Conservation (phyloP, 345 rosid genomes). For the Toxicodendron radicans region DNA sequence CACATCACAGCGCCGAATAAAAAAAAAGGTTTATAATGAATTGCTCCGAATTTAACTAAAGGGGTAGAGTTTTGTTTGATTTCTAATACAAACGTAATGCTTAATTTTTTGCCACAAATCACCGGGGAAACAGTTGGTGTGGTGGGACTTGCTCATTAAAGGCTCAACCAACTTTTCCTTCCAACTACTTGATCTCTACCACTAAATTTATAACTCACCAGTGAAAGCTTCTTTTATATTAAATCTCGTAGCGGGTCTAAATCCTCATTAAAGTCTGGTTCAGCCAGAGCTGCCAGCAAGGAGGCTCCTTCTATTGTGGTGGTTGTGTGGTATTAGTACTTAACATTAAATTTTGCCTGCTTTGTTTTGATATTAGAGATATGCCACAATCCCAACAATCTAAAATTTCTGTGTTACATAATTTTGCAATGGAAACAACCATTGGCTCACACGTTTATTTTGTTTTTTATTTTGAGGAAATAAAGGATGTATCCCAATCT, state of each 20-base stretch:
- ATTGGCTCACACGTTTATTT: too few species aligned
- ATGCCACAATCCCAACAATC: too few species aligned
- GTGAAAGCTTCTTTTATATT: background rate
- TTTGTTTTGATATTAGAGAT: too few species aligned
- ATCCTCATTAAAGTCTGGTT: background rate
- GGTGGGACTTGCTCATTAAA: slow-evolving; percentile 10
- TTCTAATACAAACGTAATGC: background rate
- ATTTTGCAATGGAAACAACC: too few species aligned
- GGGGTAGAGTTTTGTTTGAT: too few species aligned
- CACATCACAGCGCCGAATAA: background rate
- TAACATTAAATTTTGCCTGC: too few species aligned
- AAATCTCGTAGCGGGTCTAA: background rate
- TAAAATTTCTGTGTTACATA: too few species aligned
- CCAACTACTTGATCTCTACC: background rate
- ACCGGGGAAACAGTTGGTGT: background rate
- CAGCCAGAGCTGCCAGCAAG: too few species aligned
- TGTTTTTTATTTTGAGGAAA: too few species aligned
- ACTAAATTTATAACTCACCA: background rate
- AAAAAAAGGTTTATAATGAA: background rate
- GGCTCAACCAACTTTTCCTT: background rate
- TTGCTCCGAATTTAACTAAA: too few species aligned
- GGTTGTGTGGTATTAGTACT: background rate
- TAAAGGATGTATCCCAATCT: too few species aligned
- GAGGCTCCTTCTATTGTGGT: background rate
- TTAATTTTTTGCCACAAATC: background rate